Evolutionary conservation across 2,329 filamentous ascomycete species (phyloP), one percentile per base, ranked within the genome.

Genomic region (Clarireedia homoeocarpa): DNA sequence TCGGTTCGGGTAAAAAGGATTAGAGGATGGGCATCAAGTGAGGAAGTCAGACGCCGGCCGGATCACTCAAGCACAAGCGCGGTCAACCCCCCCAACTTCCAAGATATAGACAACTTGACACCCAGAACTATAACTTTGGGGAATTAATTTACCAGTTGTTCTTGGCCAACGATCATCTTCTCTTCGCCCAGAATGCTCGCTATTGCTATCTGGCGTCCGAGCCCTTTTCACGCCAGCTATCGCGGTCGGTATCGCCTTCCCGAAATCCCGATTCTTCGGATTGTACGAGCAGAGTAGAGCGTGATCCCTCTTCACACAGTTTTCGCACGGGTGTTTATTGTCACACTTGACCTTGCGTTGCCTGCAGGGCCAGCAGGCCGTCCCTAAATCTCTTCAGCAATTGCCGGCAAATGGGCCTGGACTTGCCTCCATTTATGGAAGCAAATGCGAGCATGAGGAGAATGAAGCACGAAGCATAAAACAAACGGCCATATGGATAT

Each of bases 341-440:
- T 85, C 82, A 68, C 83, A 86, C 71, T 85, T 85, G 42, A 86
- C 83, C 70, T 86, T 85, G 61, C 83, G 77, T 69, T 85, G 83
- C 47, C 83, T 76, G 66, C 83, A 86, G 12, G 83, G 83, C 82
- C 82, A 86, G 65, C 83, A 86, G 57, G 55, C 61, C 20, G 67
- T 68, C 23, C 67, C 66, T 65, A 54, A 17, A 40, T 6, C 26
- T 55, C 12, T 53, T 62, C 49, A 63, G 59, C 51, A 24, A 53
- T 30, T 44, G 53, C 47, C 10, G 27, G 17, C 10, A 27, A 38
- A 51, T 17, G 36, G 34, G 40, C 48, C 39, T 42, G 24, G 34
- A 52, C 47, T 50, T 27, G 53, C 39, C 27, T 27, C 20, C 24
- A 49, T 49, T 24, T 24, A 46, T 17, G 20, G 15, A 27, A 42